Conservation (phyloP, 2,329 filamentous ascomycete genomes). For the Ceratocystis eucalypticola region DNA sequence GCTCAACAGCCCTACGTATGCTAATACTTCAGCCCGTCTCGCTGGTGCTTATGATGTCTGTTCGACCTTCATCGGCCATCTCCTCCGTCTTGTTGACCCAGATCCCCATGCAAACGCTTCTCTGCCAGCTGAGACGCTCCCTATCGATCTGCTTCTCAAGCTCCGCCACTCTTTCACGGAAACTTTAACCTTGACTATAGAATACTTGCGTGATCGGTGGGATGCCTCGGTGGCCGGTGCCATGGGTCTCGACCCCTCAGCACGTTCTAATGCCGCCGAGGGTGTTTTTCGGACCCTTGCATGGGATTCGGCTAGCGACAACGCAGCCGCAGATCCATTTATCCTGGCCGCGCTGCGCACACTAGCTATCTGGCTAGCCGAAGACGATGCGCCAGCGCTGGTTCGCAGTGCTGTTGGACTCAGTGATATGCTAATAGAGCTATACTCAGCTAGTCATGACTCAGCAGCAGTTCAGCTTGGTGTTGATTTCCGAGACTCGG, state of each 20-base stretch:
- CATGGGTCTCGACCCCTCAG: conserved; percentile 45
- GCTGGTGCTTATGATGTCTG: conserved; percentile 50
- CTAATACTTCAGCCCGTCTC: conserved; percentile 38
- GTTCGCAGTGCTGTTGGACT: conserved; percentile 44
- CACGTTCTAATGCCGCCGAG: conserved; percentile 33
- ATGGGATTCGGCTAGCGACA: conserved; percentile 44
- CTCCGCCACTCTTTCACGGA: conserved; percentile 48
- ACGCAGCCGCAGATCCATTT: conserved; percentile 41
- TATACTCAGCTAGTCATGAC: conserved; percentile 34
- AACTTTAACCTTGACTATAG: conserved; percentile 47
- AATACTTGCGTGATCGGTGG: conserved; percentile 57
- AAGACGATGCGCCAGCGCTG: conserved; percentile 49
- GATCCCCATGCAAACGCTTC: conserved; percentile 20
- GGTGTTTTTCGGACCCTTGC: conserved; percentile 37
- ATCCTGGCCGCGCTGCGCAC: conserved; percentile 44
- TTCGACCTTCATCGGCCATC: conserved; percentile 44
- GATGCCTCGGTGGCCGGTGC: conserved; percentile 51
- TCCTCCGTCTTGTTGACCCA: conserved; percentile 41
- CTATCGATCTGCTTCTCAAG: conserved; percentile 39
- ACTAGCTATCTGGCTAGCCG: conserved; percentile 52
- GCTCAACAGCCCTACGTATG: conserved; percentile 43
- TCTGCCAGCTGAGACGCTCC: conserved; percentile 13
- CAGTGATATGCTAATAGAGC: conserved; percentile 49
- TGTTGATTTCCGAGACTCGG: conserved; percentile 43
- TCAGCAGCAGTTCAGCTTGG: conserved; percentile 20